Evolutionary conservation across 169 alveolate species (phyloP), one percentile per base, ranked within the genome.

Genomic region (Amoebophrya sp.): DNA sequence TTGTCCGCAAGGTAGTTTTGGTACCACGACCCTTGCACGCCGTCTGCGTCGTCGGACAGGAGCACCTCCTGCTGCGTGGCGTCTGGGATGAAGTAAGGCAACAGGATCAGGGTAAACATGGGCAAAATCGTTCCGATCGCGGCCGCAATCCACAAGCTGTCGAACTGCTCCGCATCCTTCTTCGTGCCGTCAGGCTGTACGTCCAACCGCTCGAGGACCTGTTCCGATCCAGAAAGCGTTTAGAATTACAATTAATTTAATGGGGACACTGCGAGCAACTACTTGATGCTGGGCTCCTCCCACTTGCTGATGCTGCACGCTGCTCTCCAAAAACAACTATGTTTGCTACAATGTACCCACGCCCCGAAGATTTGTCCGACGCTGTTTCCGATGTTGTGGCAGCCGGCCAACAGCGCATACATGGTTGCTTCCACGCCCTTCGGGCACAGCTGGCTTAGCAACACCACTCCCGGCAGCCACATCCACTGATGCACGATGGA

Each of bases 391-490:
- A 89, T 38, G 45, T 89, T 89, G 88, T 69, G 67, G 4, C 88
- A 58, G 31, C 91, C 91, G 40, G 91, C 91, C 34, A 89, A 48
- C 39, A 45, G 43, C 1, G 91, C 91, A 29, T 45, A 89, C 91
- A 89, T 89, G 88, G 88, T 89, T 29, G 91, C 67, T 29, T 89
- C 91, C 88, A 41, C 7, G 69, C 88, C 88, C 88, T 20, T n/a
- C 38, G 91, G 91, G 69, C 91, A 89, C 26, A 58, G 34, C 26
- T 89, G 91, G 20, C 78, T 34, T 0, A 89, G 87, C 41, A 89
- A 48, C 2, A 89, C 91, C 41, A 89, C 69, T 20, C 88, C 91
- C 2, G 91, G 91, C 69, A 89, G 15, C 91, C 91, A 89, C 48
- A 43, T 42, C 88, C 67, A 69, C 88, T 69, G 41, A 4, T 29